A percentile compares a stretch with the other conserved stretches of the same genome.
Evolutionary conservation across 2,329 filamentous ascomycete genomes (phyloP).

Genomic region (Pseudogymnoascus sp.): DNA sequence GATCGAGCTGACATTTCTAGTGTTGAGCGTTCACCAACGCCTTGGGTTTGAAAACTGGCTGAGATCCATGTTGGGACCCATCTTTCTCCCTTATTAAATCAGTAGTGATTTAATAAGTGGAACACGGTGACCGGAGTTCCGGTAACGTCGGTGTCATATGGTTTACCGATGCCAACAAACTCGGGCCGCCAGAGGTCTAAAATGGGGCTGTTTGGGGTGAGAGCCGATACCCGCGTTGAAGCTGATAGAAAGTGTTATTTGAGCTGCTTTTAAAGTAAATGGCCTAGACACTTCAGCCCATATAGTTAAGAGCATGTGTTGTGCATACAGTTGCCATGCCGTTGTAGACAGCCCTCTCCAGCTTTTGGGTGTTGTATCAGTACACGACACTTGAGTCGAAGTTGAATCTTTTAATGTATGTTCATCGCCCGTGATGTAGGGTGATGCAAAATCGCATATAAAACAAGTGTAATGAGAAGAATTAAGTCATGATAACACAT

Average conservation of each 20-base stretch:
- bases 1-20: neutral
- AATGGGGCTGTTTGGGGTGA: neutral
- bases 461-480: neutral
- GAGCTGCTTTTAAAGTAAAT: neutral
- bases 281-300: neutral
- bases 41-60: neutral
- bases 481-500: neutral
- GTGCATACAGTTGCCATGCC: neutral
- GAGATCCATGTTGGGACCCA: neutral
- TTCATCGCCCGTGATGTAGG: neutral
- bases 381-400: neutral
- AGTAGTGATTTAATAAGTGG: neutral
- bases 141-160: neutral
- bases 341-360: neutral
- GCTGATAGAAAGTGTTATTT: neutral
- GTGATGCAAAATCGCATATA: neutral
- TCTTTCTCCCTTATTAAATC: neutral
- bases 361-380: neutral
- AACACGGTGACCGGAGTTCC: neutral
- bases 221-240: neutral
- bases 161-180: neutral
- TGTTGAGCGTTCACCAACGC: neutral
- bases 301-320: neutral
- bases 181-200: neutral
- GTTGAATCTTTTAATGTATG: neutral